Base-by-base conservation (phyloP, 306 rosid species). In the Gleditsia sinensis region DNA sequence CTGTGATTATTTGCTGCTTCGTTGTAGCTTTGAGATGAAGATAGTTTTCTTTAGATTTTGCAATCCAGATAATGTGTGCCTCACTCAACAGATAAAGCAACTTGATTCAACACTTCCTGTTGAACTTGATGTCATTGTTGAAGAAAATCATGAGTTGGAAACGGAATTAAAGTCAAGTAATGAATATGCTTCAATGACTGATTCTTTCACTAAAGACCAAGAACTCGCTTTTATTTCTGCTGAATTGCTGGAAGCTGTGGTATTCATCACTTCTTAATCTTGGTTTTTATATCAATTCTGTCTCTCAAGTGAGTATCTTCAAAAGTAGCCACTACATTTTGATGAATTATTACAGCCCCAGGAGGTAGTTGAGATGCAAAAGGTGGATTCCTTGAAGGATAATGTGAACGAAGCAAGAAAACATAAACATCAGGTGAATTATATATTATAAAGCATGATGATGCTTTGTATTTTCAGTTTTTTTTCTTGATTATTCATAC, bases 31-130 rank as follows among this genome's bases (percentile, higher is more conserved):
- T 60, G 42, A 61, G 67, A 45, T 71, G 54, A 56, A 62, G 36
- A 45, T 37, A 8, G 57, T 74, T 36, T 33, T 59, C 64, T 55
- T 42, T 61, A 46, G 33, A n/a, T 79, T 69, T 69, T 81, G n/a
- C 61, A 61, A 45, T 24, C 75, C 82, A n/a, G n/a, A n/a, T 78
- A 78, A 75, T 42, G 40, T 54, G 68, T 71, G 65, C 69, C 84
- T 33, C 63, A 14, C 61, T 78, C 70, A n/a, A 75, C 90, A 90
- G 98, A 81, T 81, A 63, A 83, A 87, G 59, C 75, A 81, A 74
- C 85, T 93, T 48, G 96, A 87, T 60, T 65, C 62, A 48, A 84
- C 88, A 79, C 83, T 85, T 83, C 93, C 93, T 3, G 30, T 79
- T 48, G 65, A 81, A 24, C 69, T 93, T 34, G 91, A 84, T 71